phyloP scores from a whole-genome alignment of 73 alveolate genomes.

The Durusdinium trenchii region DNA sequence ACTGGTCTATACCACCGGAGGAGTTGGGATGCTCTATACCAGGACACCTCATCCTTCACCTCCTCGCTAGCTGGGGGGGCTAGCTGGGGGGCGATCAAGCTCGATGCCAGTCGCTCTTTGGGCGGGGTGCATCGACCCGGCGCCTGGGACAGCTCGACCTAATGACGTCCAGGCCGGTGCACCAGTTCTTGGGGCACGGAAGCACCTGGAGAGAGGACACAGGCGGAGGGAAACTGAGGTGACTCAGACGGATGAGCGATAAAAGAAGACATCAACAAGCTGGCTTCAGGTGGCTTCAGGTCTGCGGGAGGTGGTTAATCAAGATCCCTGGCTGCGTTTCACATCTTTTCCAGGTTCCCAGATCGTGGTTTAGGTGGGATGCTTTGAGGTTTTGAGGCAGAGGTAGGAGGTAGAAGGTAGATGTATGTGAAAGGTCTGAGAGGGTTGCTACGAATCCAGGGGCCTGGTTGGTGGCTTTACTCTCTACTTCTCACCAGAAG shows the following conservation, averaged over 20 bases:
- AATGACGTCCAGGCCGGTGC: slow-evolving; percentile 8
- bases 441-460: background rate
- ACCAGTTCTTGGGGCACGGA: background rate
- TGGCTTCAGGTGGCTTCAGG: no score
- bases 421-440: background rate
- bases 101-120: no score
- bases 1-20: no score
- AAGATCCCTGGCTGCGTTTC: no score
- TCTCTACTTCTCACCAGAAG: no score
- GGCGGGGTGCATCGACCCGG: background rate
- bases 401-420: background rate
- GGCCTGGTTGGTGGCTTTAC: no score
- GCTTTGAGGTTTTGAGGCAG: background rate
- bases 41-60: background rate
- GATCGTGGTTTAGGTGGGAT: background rate
- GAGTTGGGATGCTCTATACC: background rate
- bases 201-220: slow-evolving; percentile 20
- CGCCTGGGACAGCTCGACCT: background rate
- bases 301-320: background rate
- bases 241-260: background rate
- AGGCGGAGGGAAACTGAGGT: background rate
- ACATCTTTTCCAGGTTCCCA: background rate
- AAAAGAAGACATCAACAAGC: background rate
- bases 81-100: background rate
- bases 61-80: background rate